These are phyloP conservation scores for Boletales sp. DNA, from an alignment of 768 basidiomycete genomes.

Conservation along the genomic window DNA sequence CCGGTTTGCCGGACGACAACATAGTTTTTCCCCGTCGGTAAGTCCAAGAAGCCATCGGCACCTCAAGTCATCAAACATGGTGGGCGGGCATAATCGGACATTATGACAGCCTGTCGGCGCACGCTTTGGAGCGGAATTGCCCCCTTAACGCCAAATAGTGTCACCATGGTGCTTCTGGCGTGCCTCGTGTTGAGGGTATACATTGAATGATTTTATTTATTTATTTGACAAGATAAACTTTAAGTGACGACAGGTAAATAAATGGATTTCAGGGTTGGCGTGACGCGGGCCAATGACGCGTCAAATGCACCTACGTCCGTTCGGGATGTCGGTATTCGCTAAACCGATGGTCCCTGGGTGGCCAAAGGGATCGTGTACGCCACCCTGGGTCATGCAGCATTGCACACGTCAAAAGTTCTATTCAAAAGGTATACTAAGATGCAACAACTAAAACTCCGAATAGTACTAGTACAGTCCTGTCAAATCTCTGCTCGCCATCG, in stretches of 20 bases:
- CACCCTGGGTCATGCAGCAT: conserved; percentile 7
- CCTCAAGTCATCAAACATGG: too few species aligned
- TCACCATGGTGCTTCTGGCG: conserved; percentile 24
- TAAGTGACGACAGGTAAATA: neutral
- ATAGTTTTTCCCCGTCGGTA: too few species aligned
- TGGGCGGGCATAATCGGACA: too few species aligned
- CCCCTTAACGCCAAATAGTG: conserved; percentile 24
- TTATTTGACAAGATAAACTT: conserved; percentile 12
- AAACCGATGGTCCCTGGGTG: conserved; percentile 21
- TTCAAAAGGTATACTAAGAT: conserved; percentile 35
- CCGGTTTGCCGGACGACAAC: too few species aligned
- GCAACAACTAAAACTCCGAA: conserved; percentile 28
- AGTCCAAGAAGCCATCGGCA: too few species aligned
- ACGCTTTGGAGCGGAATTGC: neutral
- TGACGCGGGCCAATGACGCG: conserved; percentile 12
- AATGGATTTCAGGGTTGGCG: conserved; percentile 9
- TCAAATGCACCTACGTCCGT: conserved; percentile 4
- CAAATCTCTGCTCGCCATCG: conserved; percentile 23
- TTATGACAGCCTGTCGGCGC: too few species aligned
- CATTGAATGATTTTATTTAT: neutral
- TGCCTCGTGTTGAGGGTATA: conserved; percentile 23
- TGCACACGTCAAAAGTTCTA: conserved; percentile 29
- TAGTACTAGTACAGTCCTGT: conserved; percentile 33
- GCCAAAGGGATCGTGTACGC: conserved; percentile 15
- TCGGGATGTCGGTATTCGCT: conserved; percentile 16